A percentile compares a stretch with the other conserved stretches of the same genome.
Evolutionary conservation across 805 yeast genomes (phyloP).

Genomic region (Ogataea pini): DNA sequence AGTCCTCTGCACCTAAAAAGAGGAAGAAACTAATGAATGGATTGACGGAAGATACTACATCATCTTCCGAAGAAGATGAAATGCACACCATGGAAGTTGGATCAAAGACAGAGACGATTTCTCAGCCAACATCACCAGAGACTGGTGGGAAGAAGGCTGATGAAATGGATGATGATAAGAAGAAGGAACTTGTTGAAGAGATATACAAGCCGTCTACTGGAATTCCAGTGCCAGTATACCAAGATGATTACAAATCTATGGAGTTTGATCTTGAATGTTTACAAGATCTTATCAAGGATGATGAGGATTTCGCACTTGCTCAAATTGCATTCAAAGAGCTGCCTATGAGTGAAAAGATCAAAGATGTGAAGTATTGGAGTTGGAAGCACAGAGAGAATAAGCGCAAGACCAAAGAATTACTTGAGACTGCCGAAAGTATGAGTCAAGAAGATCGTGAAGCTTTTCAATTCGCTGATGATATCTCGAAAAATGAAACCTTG

Average conservation of each 20-base stretch:
- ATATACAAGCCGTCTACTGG: conserved; percentile 53
- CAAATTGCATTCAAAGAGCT: conserved; percentile 42
- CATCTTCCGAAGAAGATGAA: conserved; percentile 26
- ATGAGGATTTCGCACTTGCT: conserved; percentile 67
- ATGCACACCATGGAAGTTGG: conserved; percentile 13
- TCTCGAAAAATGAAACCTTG: conserved; percentile 26
- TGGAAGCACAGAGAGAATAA: conserved; percentile 53
- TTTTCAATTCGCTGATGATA: conserved; percentile 32
- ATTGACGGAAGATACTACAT: conserved; percentile 14
- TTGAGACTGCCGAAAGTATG: conserved; percentile 25
- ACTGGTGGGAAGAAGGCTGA: conserved; percentile 7
- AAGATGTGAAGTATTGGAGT: conserved; percentile 59
- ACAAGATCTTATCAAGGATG: conserved; percentile 62
- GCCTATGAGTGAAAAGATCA: conserved; percentile 22
- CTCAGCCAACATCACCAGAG: conserved; percentile 31
- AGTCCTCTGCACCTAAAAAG: conserved; percentile 3
- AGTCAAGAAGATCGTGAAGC: conserved; percentile 30
- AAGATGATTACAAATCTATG: conserved; percentile 42
- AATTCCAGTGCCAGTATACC: conserved; percentile 56
- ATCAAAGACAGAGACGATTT: conserved; percentile 13
- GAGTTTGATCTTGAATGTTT: conserved; percentile 48
- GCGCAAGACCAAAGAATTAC: conserved; percentile 13
- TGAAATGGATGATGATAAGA: conserved; percentile 30
- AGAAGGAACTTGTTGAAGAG: conserved; percentile 24
- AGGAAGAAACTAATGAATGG: conserved; percentile 13